Base-by-base conservation (phyloP, 306 rosid genomes). In the Prunus mongolica region DNA sequence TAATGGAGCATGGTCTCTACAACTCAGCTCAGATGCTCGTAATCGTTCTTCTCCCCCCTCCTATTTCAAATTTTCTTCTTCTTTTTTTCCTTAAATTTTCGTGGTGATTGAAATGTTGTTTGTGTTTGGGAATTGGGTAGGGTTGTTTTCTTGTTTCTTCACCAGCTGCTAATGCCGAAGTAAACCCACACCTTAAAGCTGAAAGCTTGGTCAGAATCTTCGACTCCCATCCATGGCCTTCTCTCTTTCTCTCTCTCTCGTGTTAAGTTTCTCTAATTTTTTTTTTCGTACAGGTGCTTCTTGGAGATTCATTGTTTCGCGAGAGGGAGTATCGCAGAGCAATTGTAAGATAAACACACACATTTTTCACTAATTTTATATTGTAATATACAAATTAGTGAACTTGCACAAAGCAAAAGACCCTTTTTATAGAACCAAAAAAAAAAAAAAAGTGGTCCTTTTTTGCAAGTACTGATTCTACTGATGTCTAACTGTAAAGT, bases 21-120 rank as follows among this genome's bases (percentile, higher is more conserved):
- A 87, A 67, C 88, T 92, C 99, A 57, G 99, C 99, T 85, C 97
- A 96, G 87, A 91, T 91, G 84, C 98, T 96, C 56, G 99, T 96
- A 89, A 77, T 71, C 68, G 22, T 25, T 49, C 60, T 62, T 13
- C 56, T 54, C 71, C 22, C 27, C 18, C 20, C 64, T 54, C 56
- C 57, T 25, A 14, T 51, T 78, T 41, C 34, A 64, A 34, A 44
- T 45, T 58, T 64, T 61, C 13, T 3, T 9, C 56, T 5, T 24
- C 4, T 49, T 71, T 58, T 49, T 13, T 18, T 25, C 12, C 3
- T 12, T 38, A 1, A 20, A 50, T 50, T 20, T 44, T 15, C 1
- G 6, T 9, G 15, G 25, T 58, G 61, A 64, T 77, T 60, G 18
- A 45, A 18, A 13, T 46, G 66, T 12, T 69, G 38, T 25, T 45